Base-by-base conservation (phyloP, 2,329 filamentous ascomycete species). In the Chaetothyriales sp. region DNA sequence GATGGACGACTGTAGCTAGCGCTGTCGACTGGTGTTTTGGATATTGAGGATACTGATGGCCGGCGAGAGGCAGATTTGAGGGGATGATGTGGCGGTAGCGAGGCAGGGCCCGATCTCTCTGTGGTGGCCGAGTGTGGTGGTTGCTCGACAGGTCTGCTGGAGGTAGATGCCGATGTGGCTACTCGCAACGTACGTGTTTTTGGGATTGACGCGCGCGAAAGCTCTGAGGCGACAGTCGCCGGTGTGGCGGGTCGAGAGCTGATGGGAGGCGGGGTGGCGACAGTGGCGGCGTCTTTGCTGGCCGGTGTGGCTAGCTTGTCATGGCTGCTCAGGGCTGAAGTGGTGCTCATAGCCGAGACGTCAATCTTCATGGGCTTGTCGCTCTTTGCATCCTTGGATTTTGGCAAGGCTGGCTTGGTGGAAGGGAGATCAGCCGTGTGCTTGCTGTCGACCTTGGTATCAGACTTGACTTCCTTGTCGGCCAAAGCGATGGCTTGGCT, bases 1-100 rank as follows among this genome's bases (percentile, higher is more conserved):
- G 76, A 77, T 13, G 80, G 77, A n/a, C 70, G 67, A 55, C 78
- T 78, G 48, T 78, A 81, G 33, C 10, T 40, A 40, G 33, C 33
- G 33, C 33, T 40, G 10, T 40, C 33, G 33, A 40, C 10, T 15
- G 13, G 8, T 10, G 3, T 10, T 40, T 40, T 40, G 10, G 33
- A 40, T 13, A 40, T 40, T 54, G 75, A 77, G 1, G 59, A 57
- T 13, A 60, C 48, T 22, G 60, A 62, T 8, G 74, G 70, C 59
- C 75, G 71, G 19, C 75, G 67, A 18, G 73, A 77, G 10, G 71
- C 67, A 15, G 73, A 56, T 52, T 70, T 73, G 19, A 48, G 25
- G 4, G 29, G 29, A 29, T 47, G 46, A 25, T 47, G 46, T 2
- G 46, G n/a, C 7, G 52, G 37, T 15, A 22, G 13, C 7, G 46